Evolutionary conservation across 1,284 basidiomycete genomes (phyloP).

Genomic region (Trametes polyzona): DNA sequence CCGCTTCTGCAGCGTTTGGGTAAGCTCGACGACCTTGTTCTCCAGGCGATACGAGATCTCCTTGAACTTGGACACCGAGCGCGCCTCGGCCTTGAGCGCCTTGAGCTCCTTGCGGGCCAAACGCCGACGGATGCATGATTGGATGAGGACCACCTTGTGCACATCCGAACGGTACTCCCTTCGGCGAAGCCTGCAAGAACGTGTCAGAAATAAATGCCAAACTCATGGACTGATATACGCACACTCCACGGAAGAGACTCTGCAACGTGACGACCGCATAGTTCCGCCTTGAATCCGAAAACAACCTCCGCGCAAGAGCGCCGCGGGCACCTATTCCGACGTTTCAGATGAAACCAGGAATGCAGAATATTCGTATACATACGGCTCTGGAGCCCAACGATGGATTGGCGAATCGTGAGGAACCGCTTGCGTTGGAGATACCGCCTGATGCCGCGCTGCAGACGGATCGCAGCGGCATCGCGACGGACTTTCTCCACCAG

Average conservation of each 20-base stretch:
- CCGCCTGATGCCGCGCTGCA: slow-evolving; percentile 78
- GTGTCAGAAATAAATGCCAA: slow-evolving; percentile 15
- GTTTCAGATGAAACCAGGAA: slow-evolving; percentile 14
- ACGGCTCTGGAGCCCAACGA: slow-evolving; percentile 87
- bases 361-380: slow-evolving; percentile 41
- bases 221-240: slow-evolving; percentile 41
- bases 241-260: slow-evolving; percentile 88
- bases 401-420: slow-evolving; percentile 61
- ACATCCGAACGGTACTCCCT: slow-evolving; percentile 69
- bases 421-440: slow-evolving; percentile 80
- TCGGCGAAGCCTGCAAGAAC: slow-evolving; percentile 62
- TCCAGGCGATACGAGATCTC: slow-evolving; percentile 98
- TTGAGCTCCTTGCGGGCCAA: slow-evolving; percentile 88
- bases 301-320: slow-evolving; percentile 71
- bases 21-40: slow-evolving; percentile 99
- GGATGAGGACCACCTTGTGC: slow-evolving; percentile 81
- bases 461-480: slow-evolving; percentile 74
- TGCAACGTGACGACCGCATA: slow-evolving; percentile 82
- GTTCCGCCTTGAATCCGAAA: slow-evolving; percentile 61
- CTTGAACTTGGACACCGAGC: slow-evolving; percentile 97
- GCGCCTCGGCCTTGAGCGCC: slow-evolving; percentile 86
- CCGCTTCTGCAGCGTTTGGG: slow-evolving; percentile 92
- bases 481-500: slow-evolving; percentile 75
- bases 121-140: slow-evolving; percentile 91
- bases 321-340: slow-evolving; percentile 74